phyloP scores from a whole-genome alignment of 2,329 filamentous ascomycete genomes.

The Stachybotrys echinatus region DNA sequence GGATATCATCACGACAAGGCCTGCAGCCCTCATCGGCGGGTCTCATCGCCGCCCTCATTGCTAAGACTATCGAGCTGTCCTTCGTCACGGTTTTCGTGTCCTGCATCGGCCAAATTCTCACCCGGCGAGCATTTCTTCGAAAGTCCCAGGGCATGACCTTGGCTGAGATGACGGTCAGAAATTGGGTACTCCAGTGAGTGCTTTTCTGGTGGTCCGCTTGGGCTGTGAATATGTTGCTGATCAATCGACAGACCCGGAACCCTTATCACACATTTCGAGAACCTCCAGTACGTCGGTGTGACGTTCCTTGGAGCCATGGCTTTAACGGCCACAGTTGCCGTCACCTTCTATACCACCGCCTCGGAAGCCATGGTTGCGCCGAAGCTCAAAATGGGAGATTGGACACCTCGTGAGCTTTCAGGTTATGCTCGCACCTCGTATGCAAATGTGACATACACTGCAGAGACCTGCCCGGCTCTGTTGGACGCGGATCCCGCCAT shows the following conservation, averaged over 20 bases:
- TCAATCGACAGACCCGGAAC: constrained; percentile 51
- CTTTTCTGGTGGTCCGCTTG: too few species aligned
- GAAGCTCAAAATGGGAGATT: constrained; percentile 56
- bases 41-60: constrained; percentile 61
- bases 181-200: constrained; percentile 13
- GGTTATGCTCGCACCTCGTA: constrained; percentile 58
- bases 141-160: constrained; percentile 62
- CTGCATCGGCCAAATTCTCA: constrained; percentile 69
- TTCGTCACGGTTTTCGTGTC: constrained; percentile 75
- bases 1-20: constrained; percentile 46
- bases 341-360: constrained; percentile 71
- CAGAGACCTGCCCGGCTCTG: constrained; percentile 54
- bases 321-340: constrained; percentile 58
- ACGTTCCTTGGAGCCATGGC: constrained; percentile 61
- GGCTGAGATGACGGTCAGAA: constrained; percentile 72
- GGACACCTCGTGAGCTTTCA: constrained; percentile 41
- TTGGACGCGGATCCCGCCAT: constrained; percentile 38
- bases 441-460: constrained; percentile 55
- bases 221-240: not conserved
- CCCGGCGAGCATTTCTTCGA: constrained; percentile 59
- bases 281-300: constrained; percentile 56
- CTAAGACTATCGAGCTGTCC: constrained; percentile 72
- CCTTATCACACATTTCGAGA: constrained; percentile 63
- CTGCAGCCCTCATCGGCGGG: constrained; percentile 61
- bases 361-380: constrained; percentile 71